A percentile compares a stretch with the other conserved stretches of the same genome.
phyloP scores from a whole-genome alignment of 768 basidiomycete genomes.

The Cyathus striatus region DNA sequence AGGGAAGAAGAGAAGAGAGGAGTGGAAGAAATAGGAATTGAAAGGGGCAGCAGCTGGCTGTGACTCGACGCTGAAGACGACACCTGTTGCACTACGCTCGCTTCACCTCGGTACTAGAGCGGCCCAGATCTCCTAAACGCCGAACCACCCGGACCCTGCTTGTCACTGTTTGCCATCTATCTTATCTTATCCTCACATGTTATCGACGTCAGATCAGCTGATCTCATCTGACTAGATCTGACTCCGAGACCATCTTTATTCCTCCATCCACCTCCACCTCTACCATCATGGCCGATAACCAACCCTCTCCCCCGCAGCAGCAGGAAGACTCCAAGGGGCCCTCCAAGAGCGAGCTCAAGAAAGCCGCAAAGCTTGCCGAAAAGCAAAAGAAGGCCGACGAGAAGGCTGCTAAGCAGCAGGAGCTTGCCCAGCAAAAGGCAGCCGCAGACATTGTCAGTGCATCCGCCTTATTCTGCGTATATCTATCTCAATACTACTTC shows the following conservation, averaged over 20 bases:
- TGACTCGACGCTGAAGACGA: no score
- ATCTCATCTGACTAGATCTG: background rate
- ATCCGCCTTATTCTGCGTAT: background rate
- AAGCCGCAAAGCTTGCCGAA: constrained; percentile 84
- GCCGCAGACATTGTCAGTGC: constrained; percentile 59
- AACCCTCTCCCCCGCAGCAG: background rate
- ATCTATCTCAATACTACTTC: constrained; percentile 2
- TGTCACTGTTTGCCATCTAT: no score
- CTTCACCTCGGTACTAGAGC: constrained; percentile 17
- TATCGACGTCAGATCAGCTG: background rate
- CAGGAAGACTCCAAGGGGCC: constrained; percentile 43
- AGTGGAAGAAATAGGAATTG: constrained; percentile 10
- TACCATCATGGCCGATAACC: no score
- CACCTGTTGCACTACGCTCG: background rate
- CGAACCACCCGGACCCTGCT: no score
- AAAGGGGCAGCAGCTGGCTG: no score
- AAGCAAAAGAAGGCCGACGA: constrained; percentile 89
- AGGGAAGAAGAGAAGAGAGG: constrained; percentile 19
- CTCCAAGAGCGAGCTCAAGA: constrained; percentile 88
- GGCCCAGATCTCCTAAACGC: no score
- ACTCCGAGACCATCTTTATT: background rate
- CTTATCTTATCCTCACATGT: no score
- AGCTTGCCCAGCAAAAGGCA: constrained; percentile 62
- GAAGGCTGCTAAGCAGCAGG: constrained; percentile 74
- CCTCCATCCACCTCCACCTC: no score